Percentiles rank a stretch among this genome's conserved stretches.
These are phyloP conservation scores for Termitomyces sp. DNA, from an alignment of 768 basidiomycete genomes.

Conservation along the genomic window DNA sequence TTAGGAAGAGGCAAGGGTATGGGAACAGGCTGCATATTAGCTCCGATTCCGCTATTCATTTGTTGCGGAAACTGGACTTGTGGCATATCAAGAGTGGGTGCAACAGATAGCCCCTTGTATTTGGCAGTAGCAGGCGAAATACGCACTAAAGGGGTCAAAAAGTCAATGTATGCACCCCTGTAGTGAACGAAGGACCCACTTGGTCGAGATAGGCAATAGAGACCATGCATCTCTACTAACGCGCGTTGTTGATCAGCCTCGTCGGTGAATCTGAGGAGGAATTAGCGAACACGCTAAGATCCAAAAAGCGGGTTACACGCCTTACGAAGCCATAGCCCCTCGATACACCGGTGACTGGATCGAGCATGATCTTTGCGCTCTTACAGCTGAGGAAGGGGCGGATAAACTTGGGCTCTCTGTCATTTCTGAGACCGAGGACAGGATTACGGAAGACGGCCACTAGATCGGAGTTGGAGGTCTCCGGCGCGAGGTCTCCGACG, in stretches of 20 bases:
- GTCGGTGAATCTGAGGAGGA: conserved; percentile 66
- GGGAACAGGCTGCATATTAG: conserved; percentile 38
- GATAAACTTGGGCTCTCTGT: conserved; percentile 86
- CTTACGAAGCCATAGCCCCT: conserved; percentile 93
- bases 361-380: conserved; percentile 94
- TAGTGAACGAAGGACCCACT: conserved; percentile 48
- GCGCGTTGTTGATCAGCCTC: conserved; percentile 89
- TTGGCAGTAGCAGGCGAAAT: conserved; percentile 90
- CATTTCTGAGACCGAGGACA: conserved; percentile 78
- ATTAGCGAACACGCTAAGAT: conserved; percentile 14
- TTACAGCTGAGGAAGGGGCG: conserved; percentile 88
- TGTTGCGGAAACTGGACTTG: conserved; percentile 42
- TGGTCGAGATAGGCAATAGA: conserved; percentile 85
- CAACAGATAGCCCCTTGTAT: conserved; percentile 59
- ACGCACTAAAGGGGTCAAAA: conserved; percentile 55
- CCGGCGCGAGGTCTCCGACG: conserved; percentile 90
- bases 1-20: conserved; percentile 48
- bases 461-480: conserved; percentile 94
- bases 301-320: conserved; percentile 34
- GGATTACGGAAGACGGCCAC: conserved; percentile 92
- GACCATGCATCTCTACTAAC: conserved; percentile 86
- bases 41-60: conserved; percentile 23
- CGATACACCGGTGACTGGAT: conserved; percentile 85
- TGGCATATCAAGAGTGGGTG: conserved; percentile 40
- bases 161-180: conserved; percentile 28